Conservation (phyloP, 1,284 basidiomycete genomes). For the Coniferiporia sulphurascens region DNA sequence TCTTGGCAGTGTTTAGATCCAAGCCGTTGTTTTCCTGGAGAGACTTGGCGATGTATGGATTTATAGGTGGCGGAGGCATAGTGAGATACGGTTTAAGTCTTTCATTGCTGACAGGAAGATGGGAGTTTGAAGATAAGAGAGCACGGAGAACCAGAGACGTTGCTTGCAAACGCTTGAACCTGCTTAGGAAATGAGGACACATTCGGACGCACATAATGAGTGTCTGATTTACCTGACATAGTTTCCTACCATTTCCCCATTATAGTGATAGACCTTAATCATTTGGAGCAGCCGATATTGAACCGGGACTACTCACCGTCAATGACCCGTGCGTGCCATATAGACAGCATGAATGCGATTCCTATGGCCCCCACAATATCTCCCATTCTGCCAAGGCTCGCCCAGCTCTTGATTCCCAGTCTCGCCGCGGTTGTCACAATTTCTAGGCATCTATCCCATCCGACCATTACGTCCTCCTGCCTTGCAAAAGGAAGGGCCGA, state of each 20-base stretch:
- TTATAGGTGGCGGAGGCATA: constrained; percentile 4
- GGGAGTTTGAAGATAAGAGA: not conserved
- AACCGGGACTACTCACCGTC: constrained; percentile 7
- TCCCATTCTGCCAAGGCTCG: not conserved
- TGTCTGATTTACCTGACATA: constrained; percentile 1
- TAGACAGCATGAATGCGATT: constrained; percentile 5
- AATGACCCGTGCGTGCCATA: constrained; percentile 10
- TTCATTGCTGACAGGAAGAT: not conserved
- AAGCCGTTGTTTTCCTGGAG: not conserved
- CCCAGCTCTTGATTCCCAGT: not conserved
- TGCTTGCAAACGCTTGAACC: constrained; percentile 4
- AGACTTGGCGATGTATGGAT: constrained; percentile 11
- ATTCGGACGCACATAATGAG: not conserved
- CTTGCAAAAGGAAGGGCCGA: not conserved
- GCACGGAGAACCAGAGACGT: constrained; percentile 2
- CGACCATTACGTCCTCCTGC: not conserved
- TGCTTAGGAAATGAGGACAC: not conserved
- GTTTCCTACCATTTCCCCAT: constrained; percentile 1
- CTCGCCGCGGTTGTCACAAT: not conserved
- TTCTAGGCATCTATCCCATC: not conserved
- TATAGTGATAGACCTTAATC: not conserved
- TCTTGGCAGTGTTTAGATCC: not conserved
- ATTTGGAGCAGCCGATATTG: not conserved
- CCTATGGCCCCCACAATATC: constrained; percentile 3
- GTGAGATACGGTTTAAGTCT: constrained; percentile 5